phyloP scores from a whole-genome alignment of 2,329 filamentous ascomycete species.

The Aspergillus phoenicis region DNA sequence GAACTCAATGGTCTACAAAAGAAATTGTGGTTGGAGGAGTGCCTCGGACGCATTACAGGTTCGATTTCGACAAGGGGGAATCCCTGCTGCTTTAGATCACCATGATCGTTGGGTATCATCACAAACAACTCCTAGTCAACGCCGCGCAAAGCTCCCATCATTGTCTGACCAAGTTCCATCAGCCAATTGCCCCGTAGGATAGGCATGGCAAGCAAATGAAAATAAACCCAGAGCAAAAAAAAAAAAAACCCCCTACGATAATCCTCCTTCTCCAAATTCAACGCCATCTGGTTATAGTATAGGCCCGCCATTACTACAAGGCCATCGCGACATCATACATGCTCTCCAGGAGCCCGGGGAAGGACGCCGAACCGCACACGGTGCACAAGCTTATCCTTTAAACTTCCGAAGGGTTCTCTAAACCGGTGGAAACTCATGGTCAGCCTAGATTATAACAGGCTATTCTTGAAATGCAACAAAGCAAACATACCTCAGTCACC shows the following conservation, averaged over 20 bases:
- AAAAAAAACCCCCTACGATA: not conserved
- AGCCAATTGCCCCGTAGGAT: not conserved
- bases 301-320: not conserved
- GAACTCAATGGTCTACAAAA: not conserved
- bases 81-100: not conserved
- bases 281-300: not conserved
- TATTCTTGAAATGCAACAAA: not conserved
- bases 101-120: constrained; percentile 20
- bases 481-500: constrained; percentile 67
- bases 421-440: constrained; percentile 8
- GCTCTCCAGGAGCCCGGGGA: not conserved
- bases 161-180: not conserved
- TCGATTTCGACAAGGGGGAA: not conserved
- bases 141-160: constrained; percentile 1
- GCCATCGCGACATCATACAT: not conserved
- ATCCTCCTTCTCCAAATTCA: not conserved
- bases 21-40: not conserved
- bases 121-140: constrained; percentile 11
- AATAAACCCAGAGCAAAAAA: not conserved
- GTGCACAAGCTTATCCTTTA: constrained; percentile 57
- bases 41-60: not conserved
- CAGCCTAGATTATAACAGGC: constrained; percentile 4
- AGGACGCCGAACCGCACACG: constrained; percentile 1
- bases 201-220: not conserved
- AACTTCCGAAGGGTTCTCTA: constrained; percentile 69